Base-by-base conservation (phyloP, 441 rosid genomes). In the Pelargonium citronellum region DNA sequence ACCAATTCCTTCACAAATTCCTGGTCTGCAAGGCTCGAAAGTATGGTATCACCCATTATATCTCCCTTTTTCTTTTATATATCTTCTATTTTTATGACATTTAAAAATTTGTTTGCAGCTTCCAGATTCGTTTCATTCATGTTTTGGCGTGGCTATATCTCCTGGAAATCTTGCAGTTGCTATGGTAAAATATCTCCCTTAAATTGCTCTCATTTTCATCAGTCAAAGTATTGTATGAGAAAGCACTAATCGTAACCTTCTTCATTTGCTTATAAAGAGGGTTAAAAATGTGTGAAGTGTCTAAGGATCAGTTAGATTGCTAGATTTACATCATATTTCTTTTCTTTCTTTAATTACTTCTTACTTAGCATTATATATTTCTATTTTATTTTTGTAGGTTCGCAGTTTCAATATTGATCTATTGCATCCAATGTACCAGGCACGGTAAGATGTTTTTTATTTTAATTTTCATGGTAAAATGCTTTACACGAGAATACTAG, bases 111-210 rank as follows among this genome's bases (percentile, higher is more conserved):
- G 13, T 71, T 34, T 85, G 80, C 89, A 95, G 96, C 81, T 91
- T 79, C 96, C 96, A 51, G 90, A 87, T 78, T 81, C 75, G 62
- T 89, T 87, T 69, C 69, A 82, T 63, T 91, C 99, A 68, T 95
- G 96, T 79, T 87, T 80, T 66, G 97, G 99, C 72, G 77, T 91
- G 71, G 94, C 87, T 24, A 81, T 82, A 47, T 91, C 99, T 72
- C 96, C 96, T 27, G 90, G 95, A 82, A 90, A 85, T 83, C 86
- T 87, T 47, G 88, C 79, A 61, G 74, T 90, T 79, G 99, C 96
- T 66, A 77, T 86, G 96, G 99, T 91, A 85, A 72, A 80, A 41
- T 55, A 30, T 8, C 43, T 72, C 57, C 49, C 62, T 24, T 10
- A 2, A 22, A 57, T 61, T 30, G 37, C 51, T 64, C 27, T 39